These are phyloP conservation scores for Sarcodon sp. DNA, from an alignment of 768 basidiomycete genomes.

Conservation along the genomic window DNA sequence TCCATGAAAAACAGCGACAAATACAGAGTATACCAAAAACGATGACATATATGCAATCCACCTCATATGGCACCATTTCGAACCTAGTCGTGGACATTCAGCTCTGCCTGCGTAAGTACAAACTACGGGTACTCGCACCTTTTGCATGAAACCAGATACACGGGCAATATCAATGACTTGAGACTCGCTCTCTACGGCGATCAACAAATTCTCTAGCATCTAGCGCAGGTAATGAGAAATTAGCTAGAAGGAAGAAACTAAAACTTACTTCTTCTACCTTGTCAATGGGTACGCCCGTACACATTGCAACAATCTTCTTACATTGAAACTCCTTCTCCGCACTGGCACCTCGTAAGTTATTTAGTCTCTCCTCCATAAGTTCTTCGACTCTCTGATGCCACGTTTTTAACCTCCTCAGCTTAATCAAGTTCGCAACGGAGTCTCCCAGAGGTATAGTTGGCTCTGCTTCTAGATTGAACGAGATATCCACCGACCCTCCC, in stretches of 20 bases:
- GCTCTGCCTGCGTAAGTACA: background rate
- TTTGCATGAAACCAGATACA: constrained; percentile 87
- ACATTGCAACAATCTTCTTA: constrained; percentile 82
- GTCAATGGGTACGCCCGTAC: constrained; percentile 77
- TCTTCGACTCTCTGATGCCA: constrained; percentile 80
- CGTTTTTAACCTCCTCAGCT: constrained; percentile 59
- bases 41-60: constrained; percentile 1
- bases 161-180: constrained; percentile 73
- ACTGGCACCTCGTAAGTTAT: constrained; percentile 61
- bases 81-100: constrained; percentile 22
- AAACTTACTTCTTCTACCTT: constrained; percentile 78
- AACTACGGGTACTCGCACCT: constrained; percentile 29
- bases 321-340: constrained; percentile 88
- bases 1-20: background rate
- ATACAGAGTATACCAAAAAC: constrained; percentile 8
- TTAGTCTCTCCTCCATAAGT: constrained; percentile 57
- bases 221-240: constrained; percentile 15
- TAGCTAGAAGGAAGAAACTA: background rate
- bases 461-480: constrained; percentile 54
- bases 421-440: constrained; percentile 46
- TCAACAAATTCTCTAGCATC: constrained; percentile 77
- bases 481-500: constrained; percentile 51
- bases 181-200: constrained; percentile 82
- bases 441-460: constrained; percentile 56
- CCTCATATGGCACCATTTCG: constrained; percentile 47